A percentile compares a stretch with the other conserved stretches of the same genome.
These are phyloP conservation scores for Scytalidium sp. DNA, from an alignment of 2,329 filamentous ascomycete genomes.

Conservation along the genomic window DNA sequence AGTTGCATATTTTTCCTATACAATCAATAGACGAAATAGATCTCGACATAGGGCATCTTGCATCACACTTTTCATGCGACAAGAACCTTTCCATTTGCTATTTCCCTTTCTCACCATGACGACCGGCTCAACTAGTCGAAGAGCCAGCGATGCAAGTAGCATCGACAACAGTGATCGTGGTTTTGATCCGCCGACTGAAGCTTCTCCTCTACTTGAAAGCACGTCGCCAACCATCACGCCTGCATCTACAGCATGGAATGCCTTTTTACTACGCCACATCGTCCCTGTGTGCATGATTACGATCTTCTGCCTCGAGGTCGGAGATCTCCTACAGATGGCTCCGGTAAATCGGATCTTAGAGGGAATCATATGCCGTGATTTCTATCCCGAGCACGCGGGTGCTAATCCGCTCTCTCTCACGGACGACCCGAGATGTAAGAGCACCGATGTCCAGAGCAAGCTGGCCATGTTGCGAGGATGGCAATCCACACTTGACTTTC, in stretches of 20 bases:
- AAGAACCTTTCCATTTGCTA: too few relatives aligned
- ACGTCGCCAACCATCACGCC: not conserved
- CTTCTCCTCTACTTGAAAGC: not conserved
- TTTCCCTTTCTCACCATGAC: too few relatives aligned
- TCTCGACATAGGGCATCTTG: too few relatives aligned
- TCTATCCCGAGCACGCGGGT: slow-evolving; percentile 39
- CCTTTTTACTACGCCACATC: slow-evolving; percentile 2
- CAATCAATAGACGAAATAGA: too few relatives aligned
- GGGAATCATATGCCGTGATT: slow-evolving; percentile 46
- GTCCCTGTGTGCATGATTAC: slow-evolving; percentile 20
- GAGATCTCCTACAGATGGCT: slow-evolving; percentile 32
- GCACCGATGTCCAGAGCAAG: slow-evolving; percentile 43
- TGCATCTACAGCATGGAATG: not conserved
- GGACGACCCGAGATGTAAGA: slow-evolving; percentile 46
- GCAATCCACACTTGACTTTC: slow-evolving; percentile 39
- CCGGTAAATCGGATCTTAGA: slow-evolving; percentile 50
- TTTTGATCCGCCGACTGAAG: not conserved
- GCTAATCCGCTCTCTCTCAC: slow-evolving; percentile 16
- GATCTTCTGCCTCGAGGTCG: slow-evolving; percentile 41
- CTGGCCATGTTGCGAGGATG: slow-evolving; percentile 51
- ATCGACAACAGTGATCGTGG: not conserved
- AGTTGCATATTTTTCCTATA: too few relatives aligned
- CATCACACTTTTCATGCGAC: too few relatives aligned
- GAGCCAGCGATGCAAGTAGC: too few relatives aligned
- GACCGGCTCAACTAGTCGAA: too few relatives aligned